Evolutionary conservation across 2,329 filamentous ascomycete genomes (phyloP), one percentile per base, ranked within the genome.

Genomic region (Pyrenochaeta sp.): DNA sequence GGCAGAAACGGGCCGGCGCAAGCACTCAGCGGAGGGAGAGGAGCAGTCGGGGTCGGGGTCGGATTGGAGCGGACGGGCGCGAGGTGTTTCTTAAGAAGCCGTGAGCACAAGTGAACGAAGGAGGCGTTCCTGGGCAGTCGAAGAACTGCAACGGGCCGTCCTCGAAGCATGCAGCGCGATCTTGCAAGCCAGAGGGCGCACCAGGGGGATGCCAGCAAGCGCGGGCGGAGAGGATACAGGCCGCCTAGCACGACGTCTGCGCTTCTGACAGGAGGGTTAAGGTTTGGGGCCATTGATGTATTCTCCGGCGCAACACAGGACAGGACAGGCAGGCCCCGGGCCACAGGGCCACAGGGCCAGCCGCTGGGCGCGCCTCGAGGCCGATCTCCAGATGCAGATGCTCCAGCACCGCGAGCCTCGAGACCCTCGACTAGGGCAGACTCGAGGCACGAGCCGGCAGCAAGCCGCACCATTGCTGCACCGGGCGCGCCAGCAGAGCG

Each of bases 81-180:
- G 41, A 48, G 59, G 57, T 53, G 54, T 60, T 63, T 67, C 63
- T 59, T 55, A 61, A 61, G 60, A 54, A 50, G 35, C 24, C 48
- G 47, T 43, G 31, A 49, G 54, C 47, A 60, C 58, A 28, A n/a
- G 50, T 44, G 46, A 43, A 49, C 51, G 36, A 58, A 51, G 60
- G 57, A 63, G 61, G 63, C 64, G 64, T 62, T 66, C 52, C 58
- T 60, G 51, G 65, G 57, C 63, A 59, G 58, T n/a, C 58, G 59
- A 54, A 65, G 56, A 55, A 63, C 66, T 71, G 67, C 68, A 71
- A 69, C 68, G 68, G 68, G 66, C 68, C 67, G 68, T 69, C 56
- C 59, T 59, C 63, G 47, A 59, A 56, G 50, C 62, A 64, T 62
- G 59, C 60, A 58, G 53, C 59, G 58, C 56, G 53, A 60, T 65